These are phyloP conservation scores for Pleurotus platypus DNA, from an alignment of 768 basidiomycete species.

Conservation along the genomic window DNA sequence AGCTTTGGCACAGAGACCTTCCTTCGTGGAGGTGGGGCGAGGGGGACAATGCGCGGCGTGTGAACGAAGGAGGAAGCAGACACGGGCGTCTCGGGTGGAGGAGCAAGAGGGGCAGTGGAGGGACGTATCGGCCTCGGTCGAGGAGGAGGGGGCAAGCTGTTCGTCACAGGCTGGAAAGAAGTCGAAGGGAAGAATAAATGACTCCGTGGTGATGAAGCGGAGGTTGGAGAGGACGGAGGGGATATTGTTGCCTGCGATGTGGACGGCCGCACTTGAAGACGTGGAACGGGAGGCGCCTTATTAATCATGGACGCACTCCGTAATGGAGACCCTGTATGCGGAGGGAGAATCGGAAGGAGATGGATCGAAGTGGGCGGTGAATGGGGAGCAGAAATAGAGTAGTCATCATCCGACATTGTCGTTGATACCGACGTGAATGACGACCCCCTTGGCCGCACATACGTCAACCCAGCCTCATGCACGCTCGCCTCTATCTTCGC, in stretches of 20 bases:
- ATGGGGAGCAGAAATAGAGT: constrained; percentile 16
- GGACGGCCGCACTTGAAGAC: constrained; percentile 26
- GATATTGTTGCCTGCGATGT: constrained; percentile 28
- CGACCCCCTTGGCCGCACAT: constrained; percentile 27
- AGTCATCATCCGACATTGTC: constrained; percentile 26
- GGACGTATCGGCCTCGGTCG: constrained; percentile 31
- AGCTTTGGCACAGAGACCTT: constrained; percentile 26
- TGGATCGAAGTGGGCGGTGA: constrained; percentile 24
- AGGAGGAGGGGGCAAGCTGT: constrained; percentile 55
- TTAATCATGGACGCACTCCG: constrained; percentile 16
- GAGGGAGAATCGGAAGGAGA: constrained; percentile 13
- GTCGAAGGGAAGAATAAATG: constrained; percentile 14
- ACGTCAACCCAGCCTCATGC: constrained; percentile 23
- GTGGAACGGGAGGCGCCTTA: constrained; percentile 16
- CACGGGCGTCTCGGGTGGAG: constrained; percentile 27
- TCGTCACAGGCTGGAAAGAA: constrained; percentile 23
- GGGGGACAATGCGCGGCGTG: constrained; percentile 8
- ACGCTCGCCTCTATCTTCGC: constrained; percentile 55
- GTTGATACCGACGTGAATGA: constrained; percentile 40
- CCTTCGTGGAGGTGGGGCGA: constrained; percentile 20
- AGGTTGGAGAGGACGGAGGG: constrained; percentile 18
- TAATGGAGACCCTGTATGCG: constrained; percentile 8
- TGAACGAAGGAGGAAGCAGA: not conserved
- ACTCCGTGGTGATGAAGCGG: constrained; percentile 9
- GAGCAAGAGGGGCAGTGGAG: constrained; percentile 21